Base-by-base conservation (phyloP, 768 basidiomycete species). In the Kwoniella europaea region DNA sequence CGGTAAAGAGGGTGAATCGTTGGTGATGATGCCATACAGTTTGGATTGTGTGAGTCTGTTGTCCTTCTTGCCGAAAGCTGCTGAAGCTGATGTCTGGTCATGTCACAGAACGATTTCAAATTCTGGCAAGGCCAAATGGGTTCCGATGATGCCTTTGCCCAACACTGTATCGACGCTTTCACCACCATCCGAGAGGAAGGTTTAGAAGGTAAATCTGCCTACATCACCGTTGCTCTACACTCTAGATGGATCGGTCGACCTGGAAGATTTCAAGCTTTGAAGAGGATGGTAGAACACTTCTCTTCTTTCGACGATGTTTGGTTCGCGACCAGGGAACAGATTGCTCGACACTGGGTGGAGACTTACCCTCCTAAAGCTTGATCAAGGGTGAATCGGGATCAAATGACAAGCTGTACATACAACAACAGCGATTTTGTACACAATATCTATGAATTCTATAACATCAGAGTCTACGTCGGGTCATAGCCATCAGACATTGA, bases 251-350 rank as follows among this genome's bases (percentile, higher is more conserved):
- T 79, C 43, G 76, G 73, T 22, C 64, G 78, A n/a, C 79, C 79
- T 1, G 79, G 79, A 24, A 63, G 79, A 16, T 78, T 80, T 58
- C 71, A 71, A 15, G 75, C 79, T 15, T 69, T 80, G 20, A 74
- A 74, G 65, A 22, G 65, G 43, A 71, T 80, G 13, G 73, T 80
- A 0, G 74, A 80, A 63, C 69, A 80, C 42, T 56, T 80, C 22
- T 18, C 57, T 4, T 63, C 24, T 9, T 72, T 71, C 44, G 77
- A 78, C 54, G 79, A 76, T 64, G 79, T 80, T 10, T 78, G 76
- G 76, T 74, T 80, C 60, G 76, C 76, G 3, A 80, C 79, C 12
- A 41, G 77, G 20, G 79, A 80, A 55, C 72, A 79, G 66, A 73
- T 79, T 24, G 77, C 77, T 18, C 63, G 71, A n/a, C 71, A 79